Evolutionary conservation across 202 grass and related monocot genomes (phyloP).

Genomic region (Digitaria exilis): DNA sequence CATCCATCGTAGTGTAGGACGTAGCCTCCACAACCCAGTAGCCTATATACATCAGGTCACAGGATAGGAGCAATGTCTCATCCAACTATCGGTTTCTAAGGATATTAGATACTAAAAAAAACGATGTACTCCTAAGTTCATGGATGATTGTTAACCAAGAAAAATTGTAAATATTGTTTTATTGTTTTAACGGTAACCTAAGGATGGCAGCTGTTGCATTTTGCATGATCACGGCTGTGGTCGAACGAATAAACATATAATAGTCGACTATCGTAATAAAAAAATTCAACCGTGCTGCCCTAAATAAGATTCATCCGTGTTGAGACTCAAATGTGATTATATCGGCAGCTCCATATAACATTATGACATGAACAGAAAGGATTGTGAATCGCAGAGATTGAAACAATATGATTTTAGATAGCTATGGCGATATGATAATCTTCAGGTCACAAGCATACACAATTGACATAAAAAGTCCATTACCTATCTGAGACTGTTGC

Average conservation of each 20-base stretch:
- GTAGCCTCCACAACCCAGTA: not conserved
- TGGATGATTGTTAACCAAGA: not conserved
- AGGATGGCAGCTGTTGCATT: no score
- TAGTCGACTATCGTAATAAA: no score
- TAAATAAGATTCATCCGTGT: not conserved
- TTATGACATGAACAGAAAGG: not conserved
- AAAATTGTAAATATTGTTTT: not conserved
- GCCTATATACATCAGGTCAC: not conserved
- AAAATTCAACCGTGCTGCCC: no score
- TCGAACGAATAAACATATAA: not conserved
- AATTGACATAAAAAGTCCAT: not conserved
- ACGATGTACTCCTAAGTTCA: no score
- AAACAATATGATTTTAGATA: no score
- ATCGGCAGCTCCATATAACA: no score
- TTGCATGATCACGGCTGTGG: no score
- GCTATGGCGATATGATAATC: not conserved
- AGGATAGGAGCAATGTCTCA: not conserved
- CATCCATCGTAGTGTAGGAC: not conserved
- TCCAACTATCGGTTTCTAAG: not conserved
- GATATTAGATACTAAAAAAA: no score
- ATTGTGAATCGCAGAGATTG: no score
- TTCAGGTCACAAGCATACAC: not conserved
- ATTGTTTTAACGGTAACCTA: not conserved
- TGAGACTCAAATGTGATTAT: not conserved
- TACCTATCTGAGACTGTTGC: not conserved